Base-by-base conservation (phyloP, 1,284 basidiomycete genomes). In the Phylloboletellus chloephorus region DNA sequence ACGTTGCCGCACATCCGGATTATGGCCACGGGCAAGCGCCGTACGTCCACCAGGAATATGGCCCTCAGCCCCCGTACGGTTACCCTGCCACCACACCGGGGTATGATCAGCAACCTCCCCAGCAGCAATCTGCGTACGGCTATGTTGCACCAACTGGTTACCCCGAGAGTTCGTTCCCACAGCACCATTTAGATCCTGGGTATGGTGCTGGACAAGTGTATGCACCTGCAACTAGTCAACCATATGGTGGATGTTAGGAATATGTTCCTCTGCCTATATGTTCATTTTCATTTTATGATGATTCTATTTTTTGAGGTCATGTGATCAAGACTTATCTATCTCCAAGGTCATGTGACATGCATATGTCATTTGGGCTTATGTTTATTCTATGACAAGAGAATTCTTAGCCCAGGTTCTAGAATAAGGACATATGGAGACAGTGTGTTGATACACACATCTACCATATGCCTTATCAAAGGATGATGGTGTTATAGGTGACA, bases 31-130 rank as follows among this genome's bases (percentile, higher is more conserved):
- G 42, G 33, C 59, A 49, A 36, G 24, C 50, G 8, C 39, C 52
- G 4, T 51, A 63, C 20, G 39, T 16, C 19, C 54, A 26, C 4
- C 52, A 55, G 21, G 66, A 65, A 19, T 64, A 66, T 12, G 51
- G 56, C 5, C 40, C 66, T 13, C 69, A 69, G 36, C 48, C 37
- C 7, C 46, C 61, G 3, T 75, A 71, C 37, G 66, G 66, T 31
- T 58, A 52, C 33, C 49, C 53, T 23, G 0, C 29, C 65, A 63
- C 66, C 61, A 68, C 55, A 52, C 65, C 56, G 2, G 56, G 61
- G 4, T 78, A 76, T 52, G 72, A 72, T 3, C 74, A 74, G 39
- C 64, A 69, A 15, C 28, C 25, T 41, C 46, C 41, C 13, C 52
- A 44, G 13, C 58, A 57, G 15, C 53, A 46, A 10, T 24, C 57